phyloP scores from a whole-genome alignment of 208 protist species.

The Crithidia acanthocephali region DNA sequence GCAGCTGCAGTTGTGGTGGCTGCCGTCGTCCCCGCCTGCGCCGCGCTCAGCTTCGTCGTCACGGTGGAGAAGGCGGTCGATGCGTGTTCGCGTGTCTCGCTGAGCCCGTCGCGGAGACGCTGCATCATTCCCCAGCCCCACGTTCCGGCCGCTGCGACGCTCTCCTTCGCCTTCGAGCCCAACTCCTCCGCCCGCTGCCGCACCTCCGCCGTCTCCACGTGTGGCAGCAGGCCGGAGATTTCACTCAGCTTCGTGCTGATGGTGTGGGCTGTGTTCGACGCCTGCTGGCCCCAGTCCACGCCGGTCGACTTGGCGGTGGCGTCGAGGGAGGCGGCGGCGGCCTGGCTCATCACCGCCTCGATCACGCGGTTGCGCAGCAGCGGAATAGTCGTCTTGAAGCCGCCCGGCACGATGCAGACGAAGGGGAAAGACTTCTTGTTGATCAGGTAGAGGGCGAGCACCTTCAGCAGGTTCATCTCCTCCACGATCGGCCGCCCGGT shows the following conservation, averaged over 20 bases:
- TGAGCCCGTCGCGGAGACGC: constrained; percentile 52
- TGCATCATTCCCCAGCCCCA: constrained; percentile 76
- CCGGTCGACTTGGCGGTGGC: not conserved
- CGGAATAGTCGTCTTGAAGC: constrained; percentile 77
- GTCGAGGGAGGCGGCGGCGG: constrained; percentile 17
- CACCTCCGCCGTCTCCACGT: constrained; percentile 43
- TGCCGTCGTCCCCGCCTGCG: not conserved
- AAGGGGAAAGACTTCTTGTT: constrained; percentile 66
- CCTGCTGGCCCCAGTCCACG: constrained; percentile 23
- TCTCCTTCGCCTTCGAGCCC: constrained; percentile 50
- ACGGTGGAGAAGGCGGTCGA: constrained; percentile 12
- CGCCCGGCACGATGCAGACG: constrained; percentile 71
- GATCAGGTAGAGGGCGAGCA: constrained; percentile 86
- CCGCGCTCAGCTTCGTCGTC: not conserved
- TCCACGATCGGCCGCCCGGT: constrained; percentile 79
- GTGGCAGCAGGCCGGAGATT: constrained; percentile 27
- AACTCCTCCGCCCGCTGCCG: constrained; percentile 57
- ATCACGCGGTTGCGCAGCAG: constrained; percentile 61
- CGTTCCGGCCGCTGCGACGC: constrained; percentile 47
- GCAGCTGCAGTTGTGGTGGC: not conserved
- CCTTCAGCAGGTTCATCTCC: constrained; percentile 88
- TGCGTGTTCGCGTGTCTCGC: constrained; percentile 33
- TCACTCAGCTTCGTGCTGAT: constrained; percentile 35
- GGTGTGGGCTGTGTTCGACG: constrained; percentile 18
- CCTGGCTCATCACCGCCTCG: constrained; percentile 29